These are phyloP conservation scores for Moesziomyces globuligerus DNA, from an alignment of 1,284 basidiomycete genomes.

Conservation along the genomic window DNA sequence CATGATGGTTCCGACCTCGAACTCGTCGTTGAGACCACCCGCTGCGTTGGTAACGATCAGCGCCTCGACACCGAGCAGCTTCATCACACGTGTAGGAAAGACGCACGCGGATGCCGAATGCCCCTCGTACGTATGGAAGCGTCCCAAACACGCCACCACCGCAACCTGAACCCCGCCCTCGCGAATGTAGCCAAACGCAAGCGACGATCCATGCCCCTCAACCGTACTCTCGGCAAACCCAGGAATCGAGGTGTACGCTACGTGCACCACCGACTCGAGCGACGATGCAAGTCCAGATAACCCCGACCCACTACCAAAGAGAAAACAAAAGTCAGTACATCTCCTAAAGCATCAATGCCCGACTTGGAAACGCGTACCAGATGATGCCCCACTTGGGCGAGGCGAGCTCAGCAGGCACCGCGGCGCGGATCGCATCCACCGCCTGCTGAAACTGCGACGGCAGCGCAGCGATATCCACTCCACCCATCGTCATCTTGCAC, in stretches of 20 bases:
- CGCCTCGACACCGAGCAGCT: conserved; percentile 76
- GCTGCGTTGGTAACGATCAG: conserved; percentile 87
- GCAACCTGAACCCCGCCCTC: conserved; percentile 70
- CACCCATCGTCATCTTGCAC: background rate
- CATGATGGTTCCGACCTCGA: conserved; percentile 84
- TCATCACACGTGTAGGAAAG: conserved; percentile 81
- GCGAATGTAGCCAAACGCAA: conserved; percentile 79
- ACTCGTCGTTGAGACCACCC: conserved; percentile 77
- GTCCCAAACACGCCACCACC: conserved; percentile 84
- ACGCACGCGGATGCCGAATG: conserved; percentile 72
- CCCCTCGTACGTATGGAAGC: conserved; percentile 85
- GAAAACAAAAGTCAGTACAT: background rate
- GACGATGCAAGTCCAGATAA: conserved; percentile 43
- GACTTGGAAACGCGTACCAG: conserved; percentile 20
- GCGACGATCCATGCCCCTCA: conserved; percentile 77
- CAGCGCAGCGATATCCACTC: conserved; percentile 19
- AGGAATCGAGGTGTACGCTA: conserved; percentile 51
- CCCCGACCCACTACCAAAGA: conserved; percentile 41
- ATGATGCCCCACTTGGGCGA: conserved; percentile 58
- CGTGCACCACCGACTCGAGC: conserved; percentile 36
- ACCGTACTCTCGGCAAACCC: conserved; percentile 70
- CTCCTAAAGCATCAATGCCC: background rate
- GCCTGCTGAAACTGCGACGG: conserved; percentile 41
- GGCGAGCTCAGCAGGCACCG: conserved; percentile 31
- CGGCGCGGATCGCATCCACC: conserved; percentile 35